phyloP scores from a whole-genome alignment of 2,329 filamentous ascomycete genomes.

The Aspergillus tamarii region DNA sequence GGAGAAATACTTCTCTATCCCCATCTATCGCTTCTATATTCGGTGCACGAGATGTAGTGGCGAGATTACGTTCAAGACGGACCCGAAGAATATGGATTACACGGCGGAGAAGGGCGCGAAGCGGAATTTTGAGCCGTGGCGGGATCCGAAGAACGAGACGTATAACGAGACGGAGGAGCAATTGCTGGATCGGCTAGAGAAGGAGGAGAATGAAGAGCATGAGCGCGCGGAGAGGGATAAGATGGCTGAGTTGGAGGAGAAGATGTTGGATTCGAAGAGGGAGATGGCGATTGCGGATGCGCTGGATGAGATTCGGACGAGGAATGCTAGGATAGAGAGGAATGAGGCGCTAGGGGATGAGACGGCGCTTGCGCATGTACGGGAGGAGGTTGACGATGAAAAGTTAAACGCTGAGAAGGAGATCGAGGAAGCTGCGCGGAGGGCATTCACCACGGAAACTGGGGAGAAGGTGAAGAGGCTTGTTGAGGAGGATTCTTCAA shows the following conservation, averaged over 20 bases:
- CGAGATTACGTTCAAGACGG: conserved; percentile 91
- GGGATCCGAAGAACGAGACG: conserved; percentile 62
- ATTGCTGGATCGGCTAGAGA: conserved; percentile 79
- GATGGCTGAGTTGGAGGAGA: conserved; percentile 93
- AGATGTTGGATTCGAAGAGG: conserved; percentile 86
- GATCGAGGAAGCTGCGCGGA: conserved; percentile 77
- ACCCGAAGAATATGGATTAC: conserved; percentile 95
- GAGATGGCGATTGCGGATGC: conserved; percentile 98
- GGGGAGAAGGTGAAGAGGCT: conserved; percentile 57
- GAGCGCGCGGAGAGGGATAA: conserved; percentile 77
- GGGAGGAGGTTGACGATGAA: conserved; percentile 61
- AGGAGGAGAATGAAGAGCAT: conserved; percentile 67
- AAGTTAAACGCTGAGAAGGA: conserved; percentile 72
- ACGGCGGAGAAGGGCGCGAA: conserved; percentile 79
- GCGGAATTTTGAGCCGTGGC: conserved; percentile 92
- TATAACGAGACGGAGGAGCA: conserved; percentile 82
- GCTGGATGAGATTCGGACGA: conserved; percentile 87
- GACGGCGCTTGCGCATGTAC: conserved; percentile 58
- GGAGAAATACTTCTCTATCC: conserved; percentile 84
- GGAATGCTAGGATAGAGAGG: conserved; percentile 85
- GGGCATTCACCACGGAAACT: conserved; percentile 71
- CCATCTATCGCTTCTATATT: conserved; percentile 89
- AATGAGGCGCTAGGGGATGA: conserved; percentile 69
- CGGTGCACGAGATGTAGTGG: conserved; percentile 82
- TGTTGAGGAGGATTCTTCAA: conserved; percentile 47